A percentile compares a stretch with the other conserved stretches of the same genome.
Evolutionary conservation across 1,284 basidiomycete genomes (phyloP).

Genomic region (Cystobasidium slooffiae): DNA sequence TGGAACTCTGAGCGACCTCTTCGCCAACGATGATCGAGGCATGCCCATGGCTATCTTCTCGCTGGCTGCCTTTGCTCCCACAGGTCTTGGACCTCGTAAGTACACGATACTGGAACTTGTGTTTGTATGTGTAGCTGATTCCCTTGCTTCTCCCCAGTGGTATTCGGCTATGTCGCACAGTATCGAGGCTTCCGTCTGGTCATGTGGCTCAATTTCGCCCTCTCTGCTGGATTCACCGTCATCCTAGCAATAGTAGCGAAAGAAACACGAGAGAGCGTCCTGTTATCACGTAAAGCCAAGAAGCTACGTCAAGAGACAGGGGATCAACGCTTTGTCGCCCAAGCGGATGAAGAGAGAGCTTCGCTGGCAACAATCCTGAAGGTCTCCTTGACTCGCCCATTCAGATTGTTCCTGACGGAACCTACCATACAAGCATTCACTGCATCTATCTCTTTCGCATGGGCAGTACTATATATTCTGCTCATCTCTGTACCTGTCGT

Average conservation of each 20-base stretch:
- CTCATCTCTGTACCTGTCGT: slow-evolving; percentile 37
- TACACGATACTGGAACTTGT: not conserved
- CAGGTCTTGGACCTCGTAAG: slow-evolving; percentile 35
- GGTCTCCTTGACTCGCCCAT: slow-evolving; percentile 53
- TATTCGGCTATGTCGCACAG: slow-evolving; percentile 29
- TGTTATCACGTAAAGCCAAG: slow-evolving; percentile 51
- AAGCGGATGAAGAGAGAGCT: slow-evolving; percentile 55
- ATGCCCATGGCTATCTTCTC: slow-evolving; percentile 48
- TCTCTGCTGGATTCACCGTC: slow-evolving; percentile 63
- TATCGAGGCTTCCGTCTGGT: slow-evolving; percentile 25
- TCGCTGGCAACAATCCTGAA: slow-evolving; percentile 53
- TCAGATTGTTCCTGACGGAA: slow-evolving; percentile 50
- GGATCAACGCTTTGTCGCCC: slow-evolving; percentile 53
- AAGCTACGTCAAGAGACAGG: slow-evolving; percentile 51
- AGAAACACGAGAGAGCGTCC: slow-evolving; percentile 51
- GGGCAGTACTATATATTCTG: slow-evolving; percentile 39
- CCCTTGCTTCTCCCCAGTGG: not conserved
- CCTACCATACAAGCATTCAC: slow-evolving; percentile 50
- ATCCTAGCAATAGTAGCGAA: slow-evolving; percentile 47
- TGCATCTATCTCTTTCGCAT: slow-evolving; percentile 33
- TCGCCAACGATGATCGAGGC: slow-evolving; percentile 61
- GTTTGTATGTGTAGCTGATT: not conserved
- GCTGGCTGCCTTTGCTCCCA: slow-evolving; percentile 42
- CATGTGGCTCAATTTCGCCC: slow-evolving; percentile 40
- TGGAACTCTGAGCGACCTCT: slow-evolving; percentile 60